Evolutionary conservation across 1,284 basidiomycete species (phyloP).

Genomic region (Apiotrichum gracile): DNA sequence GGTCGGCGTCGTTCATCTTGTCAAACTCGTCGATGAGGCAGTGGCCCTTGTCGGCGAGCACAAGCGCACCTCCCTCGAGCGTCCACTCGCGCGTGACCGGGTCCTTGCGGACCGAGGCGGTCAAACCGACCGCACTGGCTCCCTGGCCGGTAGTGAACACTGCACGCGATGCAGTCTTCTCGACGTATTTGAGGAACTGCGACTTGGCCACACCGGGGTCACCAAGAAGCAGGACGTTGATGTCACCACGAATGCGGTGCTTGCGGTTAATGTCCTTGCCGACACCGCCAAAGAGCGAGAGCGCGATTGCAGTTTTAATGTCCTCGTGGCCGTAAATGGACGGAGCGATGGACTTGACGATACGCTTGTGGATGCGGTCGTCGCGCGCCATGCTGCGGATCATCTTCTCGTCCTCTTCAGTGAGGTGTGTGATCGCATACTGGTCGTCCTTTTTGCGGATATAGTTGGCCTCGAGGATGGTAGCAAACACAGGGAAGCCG

Average conservation of each 20-base stretch:
- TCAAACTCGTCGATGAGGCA: slow-evolving; percentile 99
- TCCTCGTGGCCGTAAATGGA: slow-evolving; percentile 99
- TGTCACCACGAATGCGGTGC: slow-evolving; percentile 92
- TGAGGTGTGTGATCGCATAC: slow-evolving; percentile 91
- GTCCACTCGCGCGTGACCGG: slow-evolving; percentile 98
- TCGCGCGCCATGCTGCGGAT: slow-evolving; percentile 82
- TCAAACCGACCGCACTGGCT: slow-evolving; percentile 95
- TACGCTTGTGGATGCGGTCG: slow-evolving; percentile 90
- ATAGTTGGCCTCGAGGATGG: slow-evolving; percentile 95
- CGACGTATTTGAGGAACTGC: slow-evolving; percentile 97
- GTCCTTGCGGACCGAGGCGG: slow-evolving; percentile 95
- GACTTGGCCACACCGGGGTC: slow-evolving; percentile 99
- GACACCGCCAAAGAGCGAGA: slow-evolving; percentile 90
- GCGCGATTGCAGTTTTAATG: slow-evolving; percentile 94
- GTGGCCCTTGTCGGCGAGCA: slow-evolving; percentile 96
- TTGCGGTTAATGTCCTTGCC: slow-evolving; percentile 95
- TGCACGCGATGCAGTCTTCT: slow-evolving; percentile 94
- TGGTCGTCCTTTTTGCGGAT: slow-evolving; percentile 92
- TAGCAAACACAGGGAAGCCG: slow-evolving; percentile 98
- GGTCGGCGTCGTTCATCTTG: slow-evolving; percentile 98
- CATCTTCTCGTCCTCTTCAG: slow-evolving; percentile 90
- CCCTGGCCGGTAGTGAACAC: slow-evolving; percentile 99
- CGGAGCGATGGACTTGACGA: slow-evolving; percentile 96
- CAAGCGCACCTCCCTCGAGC: slow-evolving; percentile 92
- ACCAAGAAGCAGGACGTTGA: slow-evolving; percentile 90